These are phyloP conservation scores for Nakazawaea siamensis DNA, from an alignment of 805 yeast species.

Conservation along the genomic window DNA sequence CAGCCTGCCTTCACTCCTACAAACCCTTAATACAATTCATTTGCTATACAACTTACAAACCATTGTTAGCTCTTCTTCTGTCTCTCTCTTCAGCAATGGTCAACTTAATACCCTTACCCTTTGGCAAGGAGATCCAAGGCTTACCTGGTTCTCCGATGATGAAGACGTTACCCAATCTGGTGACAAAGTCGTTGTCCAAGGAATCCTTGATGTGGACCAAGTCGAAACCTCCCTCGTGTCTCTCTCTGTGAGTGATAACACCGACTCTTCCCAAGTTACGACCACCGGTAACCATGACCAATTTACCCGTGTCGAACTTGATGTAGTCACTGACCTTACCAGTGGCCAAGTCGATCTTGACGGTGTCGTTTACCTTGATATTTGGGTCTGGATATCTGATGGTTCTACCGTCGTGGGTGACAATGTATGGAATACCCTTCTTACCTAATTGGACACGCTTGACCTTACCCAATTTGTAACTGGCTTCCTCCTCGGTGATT, in stretches of 20 bases:
- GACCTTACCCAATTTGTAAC: slow-evolving; percentile 97
- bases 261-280: slow-evolving; percentile 98
- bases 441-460: slow-evolving; percentile 98
- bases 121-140: slow-evolving; percentile 92
- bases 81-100: slow-evolving; percentile 96
- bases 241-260: slow-evolving; percentile 91
- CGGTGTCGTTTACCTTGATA: slow-evolving; percentile 96
- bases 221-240: slow-evolving; percentile 98
- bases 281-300: slow-evolving; percentile 95
- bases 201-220: slow-evolving; percentile 94
- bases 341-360: slow-evolving; percentile 91
- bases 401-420: slow-evolving; percentile 99
- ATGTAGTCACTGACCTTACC: slow-evolving; percentile 89
- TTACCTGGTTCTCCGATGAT: slow-evolving; percentile 93
- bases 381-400: slow-evolving; percentile 98
- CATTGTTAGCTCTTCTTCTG: slow-evolving; percentile 86
- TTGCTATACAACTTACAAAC: slow-evolving; percentile 29
- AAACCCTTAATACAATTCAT: neutral
- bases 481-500: slow-evolving; percentile 97
- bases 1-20: neutral
- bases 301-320: slow-evolving; percentile 87
- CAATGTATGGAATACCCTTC: slow-evolving; percentile 97
- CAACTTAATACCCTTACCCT: slow-evolving; percentile 98
- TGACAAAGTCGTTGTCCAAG: slow-evolving; percentile 89
- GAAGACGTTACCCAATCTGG: slow-evolving; percentile 90